Evolutionary conservation across 2,329 filamentous ascomycete species (phyloP), one percentile per base, ranked within the genome.

Genomic region (Stachybotrys echinatus): DNA sequence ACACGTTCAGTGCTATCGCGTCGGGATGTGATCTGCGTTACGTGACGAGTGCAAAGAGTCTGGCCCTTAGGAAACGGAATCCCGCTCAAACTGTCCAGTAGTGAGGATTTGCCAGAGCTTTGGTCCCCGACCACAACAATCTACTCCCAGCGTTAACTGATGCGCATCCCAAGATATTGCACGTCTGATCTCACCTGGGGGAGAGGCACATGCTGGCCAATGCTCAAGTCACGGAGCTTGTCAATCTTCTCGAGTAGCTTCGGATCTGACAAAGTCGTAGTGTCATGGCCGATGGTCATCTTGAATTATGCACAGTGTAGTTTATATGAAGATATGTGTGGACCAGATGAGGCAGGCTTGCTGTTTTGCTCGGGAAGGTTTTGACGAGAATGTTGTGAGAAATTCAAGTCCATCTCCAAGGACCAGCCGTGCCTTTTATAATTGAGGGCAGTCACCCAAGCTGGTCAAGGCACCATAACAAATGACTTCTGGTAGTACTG

Each of bases 81-180:
- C 6, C 74, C 71, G 0, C 79, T 77, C 20, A 85, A 73, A 0
- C 76, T 77, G 52, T 84, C 78, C 0, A 85, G 66, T 0, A 82
- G 74, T 0, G 77, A 81, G 40, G 74, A 80, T 55, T 84, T 84
- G 1, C 79, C 80, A 2, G 73, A 71, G 0, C 74, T 77, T 54
- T 81, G 77, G 48, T 80, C 73, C 6, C 80, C 79, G 47, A 72
- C 77, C 18, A 81, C 76, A 3, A 81, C 70, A 17, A 79, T 55
- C 49, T 76, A 37, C n/a, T n/a, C n/a, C n/a, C n/a, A n/a, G n/a
- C n/a, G n/a, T n/a, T n/a, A n/a, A n/a, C n/a, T n/a, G n/a, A n/a
- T n/a, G n/a, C n/a, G n/a, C n/a, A n/a, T n/a, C n/a, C n/a, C n/a
- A n/a, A n/a, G n/a, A n/a, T n/a, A n/a, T n/a, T n/a, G n/a, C n/a